phyloP scores from a whole-genome alignment of 1,139 yeast genomes.

The Pichia sp. region DNA sequence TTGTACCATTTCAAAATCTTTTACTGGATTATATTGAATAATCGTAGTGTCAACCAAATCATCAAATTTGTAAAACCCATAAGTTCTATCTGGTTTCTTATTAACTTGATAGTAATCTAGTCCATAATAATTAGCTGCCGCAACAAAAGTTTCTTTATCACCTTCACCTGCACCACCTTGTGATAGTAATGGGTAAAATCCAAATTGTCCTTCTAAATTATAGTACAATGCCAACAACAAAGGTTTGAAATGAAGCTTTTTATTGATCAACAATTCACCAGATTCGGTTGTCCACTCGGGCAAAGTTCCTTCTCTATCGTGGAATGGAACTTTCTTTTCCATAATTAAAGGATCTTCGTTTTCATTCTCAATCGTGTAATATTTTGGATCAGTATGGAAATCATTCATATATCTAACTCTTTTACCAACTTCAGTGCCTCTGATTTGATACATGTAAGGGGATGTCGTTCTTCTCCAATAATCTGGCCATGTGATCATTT shows the following conservation, averaged over 20 bases:
- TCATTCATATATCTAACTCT: slow-evolving; percentile 27
- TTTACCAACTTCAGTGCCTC: slow-evolving; percentile 31
- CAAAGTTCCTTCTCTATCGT: slow-evolving; percentile 50
- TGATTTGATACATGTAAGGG: slow-evolving; percentile 50
- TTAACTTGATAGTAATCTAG: slow-evolving; percentile 52
- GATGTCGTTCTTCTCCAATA: slow-evolving; percentile 60
- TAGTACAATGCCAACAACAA: slow-evolving; percentile 51
- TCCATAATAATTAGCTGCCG: slow-evolving; percentile 49
- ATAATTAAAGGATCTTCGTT: slow-evolving; percentile 28
- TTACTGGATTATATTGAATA: slow-evolving; percentile 63
- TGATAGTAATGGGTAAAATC: slow-evolving; percentile 48
- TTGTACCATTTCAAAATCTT: slow-evolving; percentile 38
- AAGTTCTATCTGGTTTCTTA: slow-evolving; percentile 29
- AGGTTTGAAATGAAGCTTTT: slow-evolving; percentile 43
- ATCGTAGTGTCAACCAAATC: slow-evolving; percentile 34
- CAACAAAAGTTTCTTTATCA: slow-evolving; percentile 59
- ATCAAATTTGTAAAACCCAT: slow-evolving; percentile 27
- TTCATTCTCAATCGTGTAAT: slow-evolving; percentile 25
- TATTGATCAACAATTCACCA: slow-evolving; percentile 53
- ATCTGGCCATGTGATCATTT: slow-evolving; percentile 55
- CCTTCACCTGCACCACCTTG: slow-evolving; percentile 62
- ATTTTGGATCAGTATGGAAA: slow-evolving; percentile 25
- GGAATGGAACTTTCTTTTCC: slow-evolving; percentile 32
- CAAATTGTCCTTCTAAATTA: slow-evolving; percentile 49
- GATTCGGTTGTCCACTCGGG: slow-evolving; percentile 61